A percentile compares a stretch with the other conserved stretches of the same genome.
phyloP scores from a whole-genome alignment of 2,329 filamentous ascomycete genomes.

The Paracamarosporium sp. region DNA sequence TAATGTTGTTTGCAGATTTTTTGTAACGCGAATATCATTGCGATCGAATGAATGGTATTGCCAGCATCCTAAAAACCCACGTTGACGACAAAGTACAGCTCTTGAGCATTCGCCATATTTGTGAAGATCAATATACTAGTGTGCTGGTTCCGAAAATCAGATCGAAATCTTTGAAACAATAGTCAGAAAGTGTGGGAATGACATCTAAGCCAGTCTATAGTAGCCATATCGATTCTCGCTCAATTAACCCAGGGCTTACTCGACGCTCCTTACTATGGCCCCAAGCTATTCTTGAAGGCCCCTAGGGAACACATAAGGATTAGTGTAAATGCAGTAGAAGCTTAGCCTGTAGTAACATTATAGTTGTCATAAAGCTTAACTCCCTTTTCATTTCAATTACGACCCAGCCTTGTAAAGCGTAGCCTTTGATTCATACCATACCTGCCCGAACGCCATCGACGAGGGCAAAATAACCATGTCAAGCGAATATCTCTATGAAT shows the following conservation, averaged over 20 bases:
- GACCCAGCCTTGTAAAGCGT: too few relatives aligned
- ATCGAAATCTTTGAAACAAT: too few relatives aligned
- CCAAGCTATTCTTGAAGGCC: too few relatives aligned
- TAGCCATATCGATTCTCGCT: not conserved
- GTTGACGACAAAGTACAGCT: not conserved
- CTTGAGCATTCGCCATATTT: not conserved
- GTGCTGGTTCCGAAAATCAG: too few relatives aligned
- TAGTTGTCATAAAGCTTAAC: not conserved
- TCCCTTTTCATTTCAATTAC: too few relatives aligned
- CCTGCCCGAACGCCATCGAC: too few relatives aligned
- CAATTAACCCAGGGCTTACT: not conserved
- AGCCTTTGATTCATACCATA: too few relatives aligned
- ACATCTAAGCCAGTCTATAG: not conserved
- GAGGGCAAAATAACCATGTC: too few relatives aligned
- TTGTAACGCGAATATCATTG: not conserved
- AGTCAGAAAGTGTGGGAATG: too few relatives aligned
- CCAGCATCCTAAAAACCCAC: not conserved
- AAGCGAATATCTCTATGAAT: too few relatives aligned
- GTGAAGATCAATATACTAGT: too few relatives aligned
- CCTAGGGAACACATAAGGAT: not conserved
- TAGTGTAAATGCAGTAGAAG: not conserved
- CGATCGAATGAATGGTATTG: not conserved
- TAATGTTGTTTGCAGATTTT: too few relatives aligned
- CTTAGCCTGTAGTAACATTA: not conserved
- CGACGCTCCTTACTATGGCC: not conserved